Base-by-base conservation (phyloP, 371 early-diverging fungal genomes). In the Gilbertella persicaria region DNA sequence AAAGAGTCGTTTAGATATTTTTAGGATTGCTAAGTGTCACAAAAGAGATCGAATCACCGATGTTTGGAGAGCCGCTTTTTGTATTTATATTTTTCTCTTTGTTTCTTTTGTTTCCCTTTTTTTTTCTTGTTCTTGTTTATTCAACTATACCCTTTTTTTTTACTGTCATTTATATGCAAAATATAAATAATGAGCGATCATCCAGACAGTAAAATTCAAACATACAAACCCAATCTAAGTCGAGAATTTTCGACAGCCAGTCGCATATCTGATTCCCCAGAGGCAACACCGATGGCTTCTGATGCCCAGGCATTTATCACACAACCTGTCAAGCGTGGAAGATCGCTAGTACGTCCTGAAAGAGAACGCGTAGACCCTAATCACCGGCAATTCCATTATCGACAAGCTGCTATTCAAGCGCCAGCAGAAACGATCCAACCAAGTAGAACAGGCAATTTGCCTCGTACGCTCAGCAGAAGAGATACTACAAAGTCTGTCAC, bases 271-370 rank as follows among this genome's bases (percentile, higher is more conserved):
- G 47, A 37, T 44, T 25, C 23, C 12, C 19, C 23, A n/a, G 52
- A 52, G 16, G 52, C 45, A 40, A 36, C 10, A 12, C 35, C 49
- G 3, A 58, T 61, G 62, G 44, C 52, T 1, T 55, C 63, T 2
- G 58, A 62, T 37, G 57, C 63, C 1, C 53, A 62, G 14, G 53
- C 54, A 29, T 62, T 53, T 45, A 53, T 60, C 20, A 60, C 54
- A 54, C 48, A 56, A 44, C 50, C 57, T 56, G 45, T 56, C 62
- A 61, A 65, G 35, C 69, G 89, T 19, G 75, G 77, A 26, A 83
- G 84, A 62, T 86, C 87, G 16, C 80, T 88, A n/a, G 82, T 86
- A 36, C 75, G 88, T 40, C 87, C 89, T n/a, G 89, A 86, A 64
- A 74, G 87, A 47, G 84, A 82, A 46, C 70, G 82, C 29, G 73